Evolutionary conservation across 768 basidiomycete species (phyloP), one percentile per base, ranked within the genome.

Genomic region (Cystobasidium tubakii): DNA sequence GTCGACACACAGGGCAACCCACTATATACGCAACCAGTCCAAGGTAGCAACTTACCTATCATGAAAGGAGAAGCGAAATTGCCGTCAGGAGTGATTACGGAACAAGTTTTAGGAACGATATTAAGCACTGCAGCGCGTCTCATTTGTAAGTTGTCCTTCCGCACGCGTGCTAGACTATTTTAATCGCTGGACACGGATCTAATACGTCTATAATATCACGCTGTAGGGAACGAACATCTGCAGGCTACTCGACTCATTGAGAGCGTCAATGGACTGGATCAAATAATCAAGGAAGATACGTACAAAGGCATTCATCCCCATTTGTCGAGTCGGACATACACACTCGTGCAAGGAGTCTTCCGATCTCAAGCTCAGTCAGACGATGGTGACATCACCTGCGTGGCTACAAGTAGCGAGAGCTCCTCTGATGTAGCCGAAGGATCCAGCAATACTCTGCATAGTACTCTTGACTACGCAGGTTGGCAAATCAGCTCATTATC

Each of bases 291-390:
- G 39, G 21, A 70, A 62, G 75, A 77, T 43, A 33, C 63, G 1
- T 73, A 66, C 27, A 77, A 77, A 50, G 77, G 74, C 44, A 71
- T 77, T 31, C 74, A 74, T 74, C 77, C 77, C 6, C 73, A 60
- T 25, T 27, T 36, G 27, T 62, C 66, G 1, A 53, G 69, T 15
- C 70, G 67, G 27, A 74, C 69, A 50, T 57, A 70, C 60, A 60
- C 55, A 9, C 10, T 76, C 17, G 74, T 65, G 1, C 50, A 50
- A 34, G 75, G 57, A 1, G 66, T 75, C 43, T 63, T 73, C 21
- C 75, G 77, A 19, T 71, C 72, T 13, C 75, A 77, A 31, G 50
- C 71, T 1, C 27, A 62, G 27, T 65, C 62, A 27, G 34, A 71
- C 54, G 50, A 77, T 66, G 70, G 71, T 9, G 13, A 39, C 12